A percentile compares a stretch with the other conserved stretches of the same genome.
phyloP scores from a whole-genome alignment of 164 flowering plant species.

The Saururus chinensis region DNA sequence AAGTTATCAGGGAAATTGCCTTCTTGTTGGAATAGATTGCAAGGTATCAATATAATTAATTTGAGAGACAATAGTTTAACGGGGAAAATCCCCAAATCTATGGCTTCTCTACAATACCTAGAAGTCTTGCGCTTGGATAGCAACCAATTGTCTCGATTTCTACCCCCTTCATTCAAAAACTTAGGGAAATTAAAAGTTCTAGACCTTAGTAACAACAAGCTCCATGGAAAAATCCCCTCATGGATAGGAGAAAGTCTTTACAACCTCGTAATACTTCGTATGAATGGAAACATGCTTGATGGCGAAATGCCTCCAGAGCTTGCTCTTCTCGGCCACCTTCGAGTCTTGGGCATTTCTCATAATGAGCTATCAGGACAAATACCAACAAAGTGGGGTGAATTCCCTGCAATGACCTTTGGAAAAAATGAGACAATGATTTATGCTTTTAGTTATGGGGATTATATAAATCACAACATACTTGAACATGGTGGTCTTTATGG shows the following conservation, averaged over 20 bases:
- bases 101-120: not conserved
- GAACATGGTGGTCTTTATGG: too few relatives aligned
- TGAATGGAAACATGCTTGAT: slow-evolving; percentile 10
- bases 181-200: not conserved
- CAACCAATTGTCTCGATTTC: not conserved
- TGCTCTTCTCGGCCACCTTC: slow-evolving; percentile 5
- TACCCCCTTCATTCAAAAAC: not conserved
- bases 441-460: too few relatives aligned
- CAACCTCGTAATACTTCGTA: slow-evolving; percentile 4
- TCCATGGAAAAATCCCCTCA: not conserved
- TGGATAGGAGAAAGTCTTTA: slow-evolving; percentile 3
- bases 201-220: not conserved
- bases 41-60: too few relatives aligned
- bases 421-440: too few relatives aligned
- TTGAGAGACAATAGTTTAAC: too few relatives aligned
- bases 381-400: slow-evolving; percentile 1
- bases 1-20: not conserved
- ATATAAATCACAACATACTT: too few relatives aligned
- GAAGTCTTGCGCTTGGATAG: not conserved
- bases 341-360: slow-evolving; percentile 15
- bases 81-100: not conserved
- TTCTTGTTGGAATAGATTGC: too few relatives aligned
- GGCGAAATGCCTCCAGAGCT: slow-evolving; percentile 10
- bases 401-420: too few relatives aligned
- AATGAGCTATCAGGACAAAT: slow-evolving; percentile 12